Evolutionary conservation across 768 basidiomycete genomes (phyloP).

Genomic region (Auriscalpium orientale): DNA sequence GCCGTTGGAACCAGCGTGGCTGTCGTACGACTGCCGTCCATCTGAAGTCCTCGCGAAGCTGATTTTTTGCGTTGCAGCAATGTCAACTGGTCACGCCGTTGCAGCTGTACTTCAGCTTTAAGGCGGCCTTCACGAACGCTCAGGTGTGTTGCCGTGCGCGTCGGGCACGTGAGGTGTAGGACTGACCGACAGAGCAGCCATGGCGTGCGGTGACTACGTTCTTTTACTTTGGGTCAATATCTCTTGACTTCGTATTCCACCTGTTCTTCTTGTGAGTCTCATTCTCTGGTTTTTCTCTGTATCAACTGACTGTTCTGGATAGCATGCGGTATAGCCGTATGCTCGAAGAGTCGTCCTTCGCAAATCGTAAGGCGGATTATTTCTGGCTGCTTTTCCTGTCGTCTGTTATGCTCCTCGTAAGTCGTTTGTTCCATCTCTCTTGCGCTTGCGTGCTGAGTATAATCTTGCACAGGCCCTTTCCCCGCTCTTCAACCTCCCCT

Average conservation of each 20-base stretch:
- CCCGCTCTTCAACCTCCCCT: constrained; percentile 84
- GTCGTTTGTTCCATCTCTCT: constrained; percentile 19
- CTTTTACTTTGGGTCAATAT: constrained; percentile 92
- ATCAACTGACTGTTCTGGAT: neutral
- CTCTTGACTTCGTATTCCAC: constrained; percentile 92
- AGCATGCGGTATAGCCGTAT: constrained; percentile 97
- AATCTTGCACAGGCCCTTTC: constrained; percentile 52
- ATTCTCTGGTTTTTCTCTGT: too few relatives aligned
- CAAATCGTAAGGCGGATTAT: constrained; percentile 87
- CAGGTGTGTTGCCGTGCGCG: constrained; percentile 44
- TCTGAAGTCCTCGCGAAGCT: neutral
- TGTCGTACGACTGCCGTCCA: constrained; percentile 52
- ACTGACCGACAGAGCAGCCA: constrained; percentile 38
- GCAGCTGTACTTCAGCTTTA: constrained; percentile 90
- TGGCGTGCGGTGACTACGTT: constrained; percentile 90
- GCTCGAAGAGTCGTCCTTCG: constrained; percentile 95
- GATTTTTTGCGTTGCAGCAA: constrained; percentile 49
- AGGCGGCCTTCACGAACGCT: constrained; percentile 70
- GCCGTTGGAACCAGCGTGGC: constrained; percentile 77
- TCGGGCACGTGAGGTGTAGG: neutral
- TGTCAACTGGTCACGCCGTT: constrained; percentile 84
- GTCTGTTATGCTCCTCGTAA: constrained; percentile 76
- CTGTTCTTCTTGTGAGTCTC: constrained; percentile 92
- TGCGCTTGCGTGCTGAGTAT: neutral
- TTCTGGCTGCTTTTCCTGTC: constrained; percentile 89